phyloP scores from a whole-genome alignment of 768 basidiomycete species.

The Tremella mesenterica region DNA sequence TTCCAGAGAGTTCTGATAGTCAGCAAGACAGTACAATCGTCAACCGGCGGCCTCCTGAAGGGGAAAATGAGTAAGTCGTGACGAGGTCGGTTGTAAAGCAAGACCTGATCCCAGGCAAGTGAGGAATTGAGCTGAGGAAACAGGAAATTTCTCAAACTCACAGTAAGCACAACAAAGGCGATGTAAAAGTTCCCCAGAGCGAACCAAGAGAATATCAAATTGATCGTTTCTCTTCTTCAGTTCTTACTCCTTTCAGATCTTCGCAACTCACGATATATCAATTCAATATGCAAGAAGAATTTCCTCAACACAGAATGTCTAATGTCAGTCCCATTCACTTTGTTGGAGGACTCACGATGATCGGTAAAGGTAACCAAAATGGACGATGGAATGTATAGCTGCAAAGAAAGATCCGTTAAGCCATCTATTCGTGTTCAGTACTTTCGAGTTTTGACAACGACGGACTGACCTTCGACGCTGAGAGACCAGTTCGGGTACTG shows the following conservation, averaged over 20 bases:
- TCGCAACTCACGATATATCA: constrained; percentile 57
- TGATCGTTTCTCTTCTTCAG: constrained; percentile 54
- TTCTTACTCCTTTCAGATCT: neutral
- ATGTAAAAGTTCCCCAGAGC: constrained; percentile 84
- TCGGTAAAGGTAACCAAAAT: constrained; percentile 92
- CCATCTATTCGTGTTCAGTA: constrained; percentile 66
- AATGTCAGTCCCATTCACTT: constrained; percentile 6
- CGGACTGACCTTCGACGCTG: constrained; percentile 58
- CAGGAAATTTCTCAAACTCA: neutral
- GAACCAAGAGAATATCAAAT: constrained; percentile 88
- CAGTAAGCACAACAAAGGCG: constrained; percentile 52
- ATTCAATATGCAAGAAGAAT: constrained; percentile 89
- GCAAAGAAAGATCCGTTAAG: constrained; percentile 98
- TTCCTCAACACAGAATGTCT: constrained; percentile 68
- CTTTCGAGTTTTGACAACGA: neutral
- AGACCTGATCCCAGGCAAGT: neutral
- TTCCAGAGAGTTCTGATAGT: constrained; percentile 56
- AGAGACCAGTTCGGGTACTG: constrained; percentile 86
- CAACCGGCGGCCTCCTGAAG: too few relatives aligned
- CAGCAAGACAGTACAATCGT: neutral
- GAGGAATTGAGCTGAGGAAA: neutral
- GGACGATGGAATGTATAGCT: constrained; percentile 78
- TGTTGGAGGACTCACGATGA: constrained; percentile 50
- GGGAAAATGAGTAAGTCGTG: too few relatives aligned
- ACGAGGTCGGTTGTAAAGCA: neutral